Percentiles rank a stretch among this genome's conserved stretches.
Conservation (phyloP, 2,329 filamentous ascomycete species). For the Alternaria sp. region DNA sequence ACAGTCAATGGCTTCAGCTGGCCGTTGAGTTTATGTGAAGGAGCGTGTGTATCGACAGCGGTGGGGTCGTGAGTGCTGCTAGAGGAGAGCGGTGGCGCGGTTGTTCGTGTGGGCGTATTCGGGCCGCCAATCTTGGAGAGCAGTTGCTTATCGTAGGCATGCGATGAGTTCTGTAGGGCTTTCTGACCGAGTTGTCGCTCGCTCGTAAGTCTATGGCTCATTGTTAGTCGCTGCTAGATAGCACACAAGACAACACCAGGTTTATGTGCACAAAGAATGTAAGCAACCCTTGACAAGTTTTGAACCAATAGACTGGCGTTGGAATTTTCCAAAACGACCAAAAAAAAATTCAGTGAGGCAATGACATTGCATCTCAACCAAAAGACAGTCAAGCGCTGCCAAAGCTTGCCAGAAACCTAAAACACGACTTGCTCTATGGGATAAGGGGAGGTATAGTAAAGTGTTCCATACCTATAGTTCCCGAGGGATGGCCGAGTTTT, state of each 20-base stretch:
- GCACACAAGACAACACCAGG: neutral
- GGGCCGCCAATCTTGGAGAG: slow-evolving; percentile 69
- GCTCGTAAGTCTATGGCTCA: slow-evolving; percentile 62
- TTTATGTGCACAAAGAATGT: slow-evolving; percentile 4
- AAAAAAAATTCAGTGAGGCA: neutral
- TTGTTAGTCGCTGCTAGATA: slow-evolving; percentile 25
- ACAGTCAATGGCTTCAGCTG: slow-evolving; percentile 57
- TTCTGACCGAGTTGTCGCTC: slow-evolving; percentile 67
- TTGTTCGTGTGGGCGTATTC: slow-evolving; percentile 61
- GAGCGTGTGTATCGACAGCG: slow-evolving; percentile 48
- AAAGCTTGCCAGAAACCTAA: neutral
- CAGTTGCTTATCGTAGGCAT: slow-evolving; percentile 69
- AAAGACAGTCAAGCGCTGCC: slow-evolving; percentile 1
- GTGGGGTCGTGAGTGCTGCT: slow-evolving; percentile 47
- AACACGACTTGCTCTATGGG: neutral
- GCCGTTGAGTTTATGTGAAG: slow-evolving; percentile 54
- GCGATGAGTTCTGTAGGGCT: slow-evolving; percentile 66
- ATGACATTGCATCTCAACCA: neutral
- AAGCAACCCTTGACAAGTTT: slow-evolving; percentile 2
- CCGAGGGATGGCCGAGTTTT: slow-evolving; percentile 49
- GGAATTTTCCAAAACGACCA: slow-evolving; percentile 3
- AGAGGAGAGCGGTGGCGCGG: slow-evolving; percentile 42
- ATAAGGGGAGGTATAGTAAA: neutral
- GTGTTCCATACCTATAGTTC: slow-evolving; percentile 54
- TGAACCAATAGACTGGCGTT: slow-evolving; percentile 1